Base-by-base conservation (phyloP, 1,284 basidiomycete species). In the Mycena citricolor region DNA sequence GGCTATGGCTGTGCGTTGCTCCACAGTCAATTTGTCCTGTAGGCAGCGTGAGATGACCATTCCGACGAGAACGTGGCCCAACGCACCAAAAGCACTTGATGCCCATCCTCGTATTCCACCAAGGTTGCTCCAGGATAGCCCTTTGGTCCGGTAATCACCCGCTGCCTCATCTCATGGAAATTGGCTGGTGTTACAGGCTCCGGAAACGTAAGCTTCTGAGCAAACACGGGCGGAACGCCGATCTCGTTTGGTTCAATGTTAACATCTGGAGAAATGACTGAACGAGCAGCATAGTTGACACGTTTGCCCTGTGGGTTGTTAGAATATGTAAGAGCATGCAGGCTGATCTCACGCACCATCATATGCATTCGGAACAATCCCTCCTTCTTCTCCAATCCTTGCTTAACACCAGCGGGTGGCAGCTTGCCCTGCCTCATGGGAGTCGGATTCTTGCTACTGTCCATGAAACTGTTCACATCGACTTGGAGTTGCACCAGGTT, bases 241-340 rank as follows among this genome's bases (percentile, higher is more conserved):
- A 99, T 99, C 67, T 99, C 97, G 66, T 94, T 97, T 28, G 97
- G 94, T 70, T 99, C 97, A 57, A 99, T 98, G 67, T 99, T 99
- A 62, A 97, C 92, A 62, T 99, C 97, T 8, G 97, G 97, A 23
- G 97, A 99, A 55, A 99, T 99, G 62, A 99, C 97, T 12, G 97
- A 99, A 55, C 97, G 92, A 24, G 97, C 97, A 31, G 97, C 94
- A 64, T 97, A 97, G 67, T 99, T 99, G 59, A 99, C 97, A 64
- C 97, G 94, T 76, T 99, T 99, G 30, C 97, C 97, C 92, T 94
- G 49, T 16, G 31, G 42, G 39, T 47, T n/a, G n/a, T 42, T 8
- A 39, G 23, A 25, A 11, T n/a, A 42, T 40, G 14, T 31, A 40
- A 39, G 41, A 19, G 8, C 47, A 32, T 25, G 14, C 37, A 22